Base-by-base conservation (phyloP, 2,329 filamentous ascomycete genomes). In the Fusarium nematophilum region DNA sequence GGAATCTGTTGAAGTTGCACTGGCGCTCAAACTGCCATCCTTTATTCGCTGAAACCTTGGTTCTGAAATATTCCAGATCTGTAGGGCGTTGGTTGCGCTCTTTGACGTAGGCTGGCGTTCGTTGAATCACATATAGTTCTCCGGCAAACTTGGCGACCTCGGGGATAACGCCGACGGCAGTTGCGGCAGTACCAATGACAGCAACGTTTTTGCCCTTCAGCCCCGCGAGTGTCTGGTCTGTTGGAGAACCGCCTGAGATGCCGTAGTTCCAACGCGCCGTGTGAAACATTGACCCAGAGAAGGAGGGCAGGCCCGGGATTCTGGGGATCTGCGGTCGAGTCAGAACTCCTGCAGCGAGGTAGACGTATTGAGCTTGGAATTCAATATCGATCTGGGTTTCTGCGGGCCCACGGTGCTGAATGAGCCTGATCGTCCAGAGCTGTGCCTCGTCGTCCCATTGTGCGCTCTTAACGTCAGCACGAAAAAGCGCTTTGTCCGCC, bases 91-190 rank as follows among this genome's bases (percentile, higher is more conserved):
- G 37, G 34, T 10, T 37, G 11, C 47, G 47, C 14, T 29, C 21
- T 14, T 50, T 31, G 47, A 50, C 37, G 9, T 13, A 33, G 8
- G 47, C 37, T 50, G 47, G 47, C 13, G 47, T 50, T 36, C 47
- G 33, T 34, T 50, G 47, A 11, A 50, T 42, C 21, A 50, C 47
- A 29, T 42, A 50, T 27, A 50, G 47, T 31, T 50, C 47, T 29
- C 30, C 30, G n/a, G 47, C 37, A 27, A 31, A 50, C 29, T 50
- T 31, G 29, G 34, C 47, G 23, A 50, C 34, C 7, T 50, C 37
- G 18, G 47, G 47, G 23, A 50, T 36, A 13, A 42, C 29, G 9
- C 37, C 34, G 18, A 47, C 18, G 29, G 29, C 31, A 17, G 44
- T 47, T 17, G 44, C 44, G n/a, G 27, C 42, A 25, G 42, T 45